Conservation (phyloP, 2,329 filamentous ascomycete species). For the Biscogniauxia mediterranea region DNA sequence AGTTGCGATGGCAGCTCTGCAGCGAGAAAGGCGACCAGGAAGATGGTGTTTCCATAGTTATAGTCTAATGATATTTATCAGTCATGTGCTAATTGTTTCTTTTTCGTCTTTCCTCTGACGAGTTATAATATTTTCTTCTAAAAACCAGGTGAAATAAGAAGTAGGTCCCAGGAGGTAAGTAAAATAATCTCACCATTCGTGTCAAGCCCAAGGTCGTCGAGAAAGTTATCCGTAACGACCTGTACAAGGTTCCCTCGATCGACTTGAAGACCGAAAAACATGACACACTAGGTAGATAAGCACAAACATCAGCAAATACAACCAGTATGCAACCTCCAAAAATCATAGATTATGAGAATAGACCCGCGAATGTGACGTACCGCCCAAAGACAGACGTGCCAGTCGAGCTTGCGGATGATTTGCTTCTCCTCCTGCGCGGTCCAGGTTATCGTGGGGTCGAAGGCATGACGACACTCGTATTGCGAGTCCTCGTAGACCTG, state of each 20-base stretch:
- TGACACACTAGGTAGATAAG: conserved; percentile 43
- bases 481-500: conserved; percentile 33
- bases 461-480: conserved; percentile 56
- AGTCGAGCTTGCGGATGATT: conserved; percentile 48
- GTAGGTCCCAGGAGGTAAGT: conserved; percentile 20
- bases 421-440: conserved; percentile 51
- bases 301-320: not conserved
- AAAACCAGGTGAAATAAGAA: not conserved
- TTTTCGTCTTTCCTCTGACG: not conserved
- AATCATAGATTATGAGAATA: not conserved
- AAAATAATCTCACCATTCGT: conserved; percentile 39
- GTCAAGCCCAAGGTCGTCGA: conserved; percentile 48
- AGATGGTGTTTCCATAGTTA: conserved; percentile 56
- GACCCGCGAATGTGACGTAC: conserved; percentile 22
- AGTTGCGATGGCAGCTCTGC: conserved; percentile 63
- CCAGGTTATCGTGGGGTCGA: conserved; percentile 54
- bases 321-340: conserved; percentile 11
- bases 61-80: conserved; percentile 34
- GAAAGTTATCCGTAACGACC: conserved; percentile 60
- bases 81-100: not conserved
- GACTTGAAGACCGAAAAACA: conserved; percentile 61
- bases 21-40: conserved; percentile 50
- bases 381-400: conserved; percentile 40
- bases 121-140: no score
- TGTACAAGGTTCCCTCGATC: conserved; percentile 59